Evolutionary conservation across 2,329 filamentous ascomycete genomes (phyloP).

Genomic region (Ascochyta rabiei): DNA sequence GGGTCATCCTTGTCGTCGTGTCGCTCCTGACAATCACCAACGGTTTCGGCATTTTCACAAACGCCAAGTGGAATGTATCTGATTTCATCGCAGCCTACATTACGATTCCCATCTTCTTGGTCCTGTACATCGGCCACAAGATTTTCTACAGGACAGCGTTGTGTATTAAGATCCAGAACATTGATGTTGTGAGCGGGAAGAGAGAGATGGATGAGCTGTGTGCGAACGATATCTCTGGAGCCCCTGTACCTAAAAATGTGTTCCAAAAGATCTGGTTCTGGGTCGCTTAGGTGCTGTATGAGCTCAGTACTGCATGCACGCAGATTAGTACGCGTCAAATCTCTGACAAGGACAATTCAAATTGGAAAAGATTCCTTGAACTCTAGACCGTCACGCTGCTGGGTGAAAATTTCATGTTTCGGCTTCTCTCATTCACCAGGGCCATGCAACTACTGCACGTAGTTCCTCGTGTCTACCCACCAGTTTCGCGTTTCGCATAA

Average conservation of each 20-base stretch:
- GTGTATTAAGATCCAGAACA: conserved; percentile 34
- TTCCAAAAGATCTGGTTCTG: conserved; percentile 45
- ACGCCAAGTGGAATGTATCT: conserved; percentile 50
- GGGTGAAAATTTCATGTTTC: not conserved
- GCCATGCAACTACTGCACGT: not conserved
- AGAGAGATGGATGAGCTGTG: conserved; percentile 47
- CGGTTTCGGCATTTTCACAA: conserved; percentile 61
- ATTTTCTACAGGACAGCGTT: conserved; percentile 37
- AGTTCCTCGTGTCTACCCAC: not conserved
- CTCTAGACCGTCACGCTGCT: not conserved
- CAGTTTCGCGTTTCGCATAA: not conserved
- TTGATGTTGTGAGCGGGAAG: conserved; percentile 45
- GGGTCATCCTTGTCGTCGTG: conserved; percentile 60
- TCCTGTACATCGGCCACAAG: conserved; percentile 45
- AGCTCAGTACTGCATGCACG: not conserved
- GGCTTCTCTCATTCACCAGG: not conserved
- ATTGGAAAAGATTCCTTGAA: not conserved
- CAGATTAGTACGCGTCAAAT: not conserved
- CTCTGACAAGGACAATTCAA: not conserved
- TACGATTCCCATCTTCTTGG: conserved; percentile 48
- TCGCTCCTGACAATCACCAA: conserved; percentile 43
- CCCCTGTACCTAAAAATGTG: conserved; percentile 43
- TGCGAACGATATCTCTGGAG: conserved; percentile 35
- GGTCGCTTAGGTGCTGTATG: conserved; percentile 35
- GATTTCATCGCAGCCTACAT: conserved; percentile 61